Percentiles rank a stretch among this genome's conserved stretches.
These are phyloP conservation scores for Tetrahymena malaccensis DNA, from an alignment of 73 alveolate species.

Conservation along the genomic window DNA sequence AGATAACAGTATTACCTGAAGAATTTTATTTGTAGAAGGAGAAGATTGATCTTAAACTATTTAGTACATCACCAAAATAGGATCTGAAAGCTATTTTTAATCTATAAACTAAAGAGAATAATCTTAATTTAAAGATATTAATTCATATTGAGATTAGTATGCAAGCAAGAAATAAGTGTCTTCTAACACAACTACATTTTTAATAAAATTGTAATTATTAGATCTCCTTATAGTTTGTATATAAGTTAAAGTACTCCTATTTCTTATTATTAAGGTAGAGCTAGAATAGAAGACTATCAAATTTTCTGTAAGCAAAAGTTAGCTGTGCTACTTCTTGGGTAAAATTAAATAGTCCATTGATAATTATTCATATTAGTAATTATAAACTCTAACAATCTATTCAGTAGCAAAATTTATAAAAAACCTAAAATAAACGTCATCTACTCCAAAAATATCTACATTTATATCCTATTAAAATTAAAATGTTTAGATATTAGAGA, in stretches of 20 bases:
- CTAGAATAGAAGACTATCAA: background rate
- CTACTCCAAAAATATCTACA: background rate
- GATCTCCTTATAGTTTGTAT: background rate
- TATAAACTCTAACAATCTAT: background rate
- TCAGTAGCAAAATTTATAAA: background rate
- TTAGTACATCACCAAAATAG: background rate
- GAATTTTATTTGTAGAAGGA: background rate
- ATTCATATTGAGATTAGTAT: background rate
- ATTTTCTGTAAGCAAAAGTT: background rate
- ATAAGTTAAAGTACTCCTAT: background rate
- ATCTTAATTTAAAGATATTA: background rate
- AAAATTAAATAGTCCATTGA: background rate
- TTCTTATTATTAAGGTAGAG: background rate
- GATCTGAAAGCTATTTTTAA: background rate
- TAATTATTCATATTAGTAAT: background rate
- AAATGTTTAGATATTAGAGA: background rate
- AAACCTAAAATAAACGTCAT: background rate
- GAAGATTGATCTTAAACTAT: background rate
- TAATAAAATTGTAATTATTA: background rate
- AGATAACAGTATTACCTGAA: background rate
- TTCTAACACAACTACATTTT: background rate
- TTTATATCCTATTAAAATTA: background rate
- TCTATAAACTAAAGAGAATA: background rate
- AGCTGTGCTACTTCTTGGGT: background rate
- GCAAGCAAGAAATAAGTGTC: background rate